Conservation (phyloP, 2,329 filamentous ascomycete genomes). For the Aspergillus arachidicola region DNA sequence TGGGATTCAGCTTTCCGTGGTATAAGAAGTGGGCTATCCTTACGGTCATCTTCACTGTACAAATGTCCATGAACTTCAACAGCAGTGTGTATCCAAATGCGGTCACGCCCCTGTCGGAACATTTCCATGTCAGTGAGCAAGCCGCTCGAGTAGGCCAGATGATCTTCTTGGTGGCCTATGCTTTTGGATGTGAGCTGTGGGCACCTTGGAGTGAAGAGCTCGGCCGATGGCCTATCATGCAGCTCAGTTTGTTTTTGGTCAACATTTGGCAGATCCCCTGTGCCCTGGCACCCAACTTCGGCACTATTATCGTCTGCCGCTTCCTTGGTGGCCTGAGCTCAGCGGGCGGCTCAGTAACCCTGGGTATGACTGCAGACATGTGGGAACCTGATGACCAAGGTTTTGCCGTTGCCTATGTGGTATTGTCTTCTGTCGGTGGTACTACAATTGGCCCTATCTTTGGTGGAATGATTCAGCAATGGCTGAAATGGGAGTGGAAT, state of each 20-base stretch:
- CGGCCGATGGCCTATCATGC: slow-evolving; percentile 75
- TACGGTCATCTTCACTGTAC: slow-evolving; percentile 70
- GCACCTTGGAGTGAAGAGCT: slow-evolving; percentile 85
- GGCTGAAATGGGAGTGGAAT: slow-evolving; percentile 62
- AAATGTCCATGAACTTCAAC: slow-evolving; percentile 80
- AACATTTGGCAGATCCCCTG: slow-evolving; percentile 78
- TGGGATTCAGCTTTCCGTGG: slow-evolving; percentile 61
- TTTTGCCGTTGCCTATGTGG: slow-evolving; percentile 73
- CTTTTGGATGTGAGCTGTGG: slow-evolving; percentile 86
- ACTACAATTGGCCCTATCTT: slow-evolving; percentile 63
- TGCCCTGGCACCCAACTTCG: slow-evolving; percentile 72
- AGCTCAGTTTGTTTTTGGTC: slow-evolving; percentile 71
- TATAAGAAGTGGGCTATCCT: slow-evolving; percentile 72
- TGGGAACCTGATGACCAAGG: slow-evolving; percentile 72
- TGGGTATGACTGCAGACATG: slow-evolving; percentile 75
- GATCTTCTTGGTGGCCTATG: slow-evolving; percentile 77
- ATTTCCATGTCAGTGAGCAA: slow-evolving; percentile 70
- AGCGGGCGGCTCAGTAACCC: slow-evolving; percentile 71
- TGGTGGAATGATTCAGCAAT: slow-evolving; percentile 56
- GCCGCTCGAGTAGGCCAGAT: slow-evolving; percentile 72
- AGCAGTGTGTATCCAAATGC: slow-evolving; percentile 72
- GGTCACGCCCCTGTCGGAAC: slow-evolving; percentile 63
- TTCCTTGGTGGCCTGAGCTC: slow-evolving; percentile 70
- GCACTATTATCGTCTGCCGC: slow-evolving; percentile 67
- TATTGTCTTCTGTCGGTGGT: slow-evolving; percentile 77